Conservation (phyloP, 306 rosid genomes). For the Pyrus betulifolia region DNA sequence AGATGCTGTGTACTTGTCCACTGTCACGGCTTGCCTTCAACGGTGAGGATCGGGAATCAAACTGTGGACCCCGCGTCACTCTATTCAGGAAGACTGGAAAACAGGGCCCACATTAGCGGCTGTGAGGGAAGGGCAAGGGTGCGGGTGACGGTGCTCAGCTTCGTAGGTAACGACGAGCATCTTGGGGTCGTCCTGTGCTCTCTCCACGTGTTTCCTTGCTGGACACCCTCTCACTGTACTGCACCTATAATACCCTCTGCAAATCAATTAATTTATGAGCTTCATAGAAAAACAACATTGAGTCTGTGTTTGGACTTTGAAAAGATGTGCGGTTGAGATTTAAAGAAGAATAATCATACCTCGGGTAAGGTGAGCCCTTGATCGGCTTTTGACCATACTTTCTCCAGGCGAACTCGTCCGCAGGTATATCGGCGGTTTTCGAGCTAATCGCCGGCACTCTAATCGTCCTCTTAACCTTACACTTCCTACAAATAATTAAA, state of each 20-base stretch:
- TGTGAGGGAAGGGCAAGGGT: not conserved
- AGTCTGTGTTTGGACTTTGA: slow-evolving; percentile 18
- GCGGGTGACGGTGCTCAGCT: slow-evolving; percentile 37
- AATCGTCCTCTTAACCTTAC: slow-evolving; percentile 39
- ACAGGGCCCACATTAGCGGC: not conserved
- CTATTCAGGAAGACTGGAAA: not conserved
- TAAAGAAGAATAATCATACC: slow-evolving; percentile 29
- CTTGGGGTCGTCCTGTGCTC: slow-evolving; percentile 40
- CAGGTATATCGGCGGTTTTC: slow-evolving; percentile 62
- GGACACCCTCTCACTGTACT: slow-evolving; percentile 74
- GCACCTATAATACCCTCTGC: slow-evolving; percentile 76
- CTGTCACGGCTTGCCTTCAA: not conserved
- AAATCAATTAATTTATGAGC: not conserved
- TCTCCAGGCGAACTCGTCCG: slow-evolving; percentile 72
- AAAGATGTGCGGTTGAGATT: not conserved
- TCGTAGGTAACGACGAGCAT: slow-evolving; percentile 47
- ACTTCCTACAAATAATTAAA: slow-evolving; percentile 31
- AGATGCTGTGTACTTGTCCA: too few relatives aligned
- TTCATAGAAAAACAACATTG: not conserved
- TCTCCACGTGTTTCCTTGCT: slow-evolving; percentile 81
- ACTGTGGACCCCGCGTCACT: not conserved
- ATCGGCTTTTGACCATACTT: slow-evolving; percentile 84
- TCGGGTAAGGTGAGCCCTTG: slow-evolving; percentile 71
- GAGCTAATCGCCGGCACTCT: slow-evolving; percentile 65
- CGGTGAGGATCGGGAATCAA: not conserved